phyloP scores from a whole-genome alignment of 768 basidiomycete genomes.

The Russula lepida region DNA sequence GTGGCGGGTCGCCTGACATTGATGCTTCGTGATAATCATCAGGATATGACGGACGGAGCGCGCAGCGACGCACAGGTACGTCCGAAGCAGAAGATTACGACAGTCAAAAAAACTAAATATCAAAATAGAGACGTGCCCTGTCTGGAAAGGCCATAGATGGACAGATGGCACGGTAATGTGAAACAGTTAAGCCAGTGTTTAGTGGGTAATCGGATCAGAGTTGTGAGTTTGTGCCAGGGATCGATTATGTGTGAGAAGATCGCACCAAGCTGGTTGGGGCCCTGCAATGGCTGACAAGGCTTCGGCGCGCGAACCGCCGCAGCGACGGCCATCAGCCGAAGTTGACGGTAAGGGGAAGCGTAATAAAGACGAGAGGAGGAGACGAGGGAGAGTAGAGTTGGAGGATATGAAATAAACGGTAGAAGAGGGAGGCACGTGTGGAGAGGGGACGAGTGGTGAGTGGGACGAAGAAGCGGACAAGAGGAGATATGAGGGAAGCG shows the following conservation, averaged over 20 bases:
- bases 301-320: not conserved
- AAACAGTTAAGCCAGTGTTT: not conserved
- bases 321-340: not conserved
- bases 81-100: conserved; percentile 8
- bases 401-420: conserved; percentile 11
- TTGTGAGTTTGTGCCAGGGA: not conserved
- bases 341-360: not conserved
- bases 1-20: conserved; percentile 2
- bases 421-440: not conserved
- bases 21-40: conserved; percentile 12
- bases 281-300: not conserved
- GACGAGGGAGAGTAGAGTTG: conserved; percentile 1
- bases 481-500: not conserved
- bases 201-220: not conserved
- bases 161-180: not conserved
- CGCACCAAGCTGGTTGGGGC: not conserved
- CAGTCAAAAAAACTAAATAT: not conserved
- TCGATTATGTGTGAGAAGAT: not conserved
- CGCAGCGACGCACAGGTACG: conserved; percentile 3
- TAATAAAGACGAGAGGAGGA: not conserved
- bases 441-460: not conserved
- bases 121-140: not conserved
- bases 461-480: not conserved
- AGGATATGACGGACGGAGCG: conserved; percentile 12
- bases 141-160: not conserved